phyloP scores from a whole-genome alignment of 352 stramenopile species.

The Peronospora belbahrii region DNA sequence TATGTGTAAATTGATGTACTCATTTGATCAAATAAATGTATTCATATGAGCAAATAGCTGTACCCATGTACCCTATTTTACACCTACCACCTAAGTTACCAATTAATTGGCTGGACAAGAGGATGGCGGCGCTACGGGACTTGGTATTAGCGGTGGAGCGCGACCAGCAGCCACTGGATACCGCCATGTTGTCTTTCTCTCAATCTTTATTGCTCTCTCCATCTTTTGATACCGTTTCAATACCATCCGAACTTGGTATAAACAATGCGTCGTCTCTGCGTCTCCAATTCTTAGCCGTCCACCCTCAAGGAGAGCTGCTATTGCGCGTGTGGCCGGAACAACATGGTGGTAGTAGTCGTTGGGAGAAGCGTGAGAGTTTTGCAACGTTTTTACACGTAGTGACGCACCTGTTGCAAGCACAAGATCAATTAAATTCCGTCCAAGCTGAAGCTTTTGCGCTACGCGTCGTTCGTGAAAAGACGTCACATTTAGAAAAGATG shows the following conservation, averaged over 20 bases:
- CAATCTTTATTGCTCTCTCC: conserved; percentile 10
- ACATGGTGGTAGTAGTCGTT: conserved; percentile 39
- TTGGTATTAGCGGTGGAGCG: conserved; percentile 60
- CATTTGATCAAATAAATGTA: not conserved
- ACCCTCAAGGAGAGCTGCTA: conserved; percentile 48
- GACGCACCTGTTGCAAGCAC: conserved; percentile 32
- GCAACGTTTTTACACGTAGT: conserved; percentile 57
- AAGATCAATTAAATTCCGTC: conserved; percentile 17
- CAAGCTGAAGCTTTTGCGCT: conserved; percentile 59
- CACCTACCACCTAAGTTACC: conserved; percentile 1
- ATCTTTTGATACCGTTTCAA: not conserved
- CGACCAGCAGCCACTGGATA: conserved; percentile 50
- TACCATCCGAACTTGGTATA: not conserved
- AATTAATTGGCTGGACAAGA: conserved; percentile 4
- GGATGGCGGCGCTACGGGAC: conserved; percentile 40
- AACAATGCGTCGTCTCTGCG: conserved; percentile 9
- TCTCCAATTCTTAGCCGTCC: conserved; percentile 41
- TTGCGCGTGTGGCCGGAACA: conserved; percentile 61
- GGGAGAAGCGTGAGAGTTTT: conserved; percentile 61
- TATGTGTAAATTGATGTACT: not conserved
- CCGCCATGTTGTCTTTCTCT: conserved; percentile 35
- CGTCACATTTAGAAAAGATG: conserved; percentile 51
- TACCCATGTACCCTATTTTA: not conserved
- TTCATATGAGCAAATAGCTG: not conserved
- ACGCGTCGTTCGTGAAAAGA: conserved; percentile 62